phyloP scores from a whole-genome alignment of 306 rosid genomes.

The Quercus agrifolia region DNA sequence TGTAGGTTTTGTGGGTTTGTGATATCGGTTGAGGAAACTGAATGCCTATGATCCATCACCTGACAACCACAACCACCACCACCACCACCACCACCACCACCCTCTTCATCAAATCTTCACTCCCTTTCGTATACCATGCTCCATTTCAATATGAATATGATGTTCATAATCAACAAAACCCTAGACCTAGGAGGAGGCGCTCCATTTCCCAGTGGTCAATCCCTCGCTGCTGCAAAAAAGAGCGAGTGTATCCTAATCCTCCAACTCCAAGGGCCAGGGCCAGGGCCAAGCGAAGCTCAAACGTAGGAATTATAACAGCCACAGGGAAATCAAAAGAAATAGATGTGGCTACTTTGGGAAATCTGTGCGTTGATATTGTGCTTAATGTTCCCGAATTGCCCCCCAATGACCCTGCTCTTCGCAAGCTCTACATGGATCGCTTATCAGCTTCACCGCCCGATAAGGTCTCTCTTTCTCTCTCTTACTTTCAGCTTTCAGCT shows the following conservation, averaged over 20 bases:
- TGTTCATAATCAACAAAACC: no score
- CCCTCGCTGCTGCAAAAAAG: not conserved
- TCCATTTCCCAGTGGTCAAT: not conserved
- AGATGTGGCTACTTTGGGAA: conserved; percentile 82
- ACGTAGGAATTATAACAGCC: not conserved
- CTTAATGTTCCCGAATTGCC: conserved; percentile 81
- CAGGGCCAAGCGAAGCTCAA: conserved; percentile 13
- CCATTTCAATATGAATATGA: no score
- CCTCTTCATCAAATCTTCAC: no score
- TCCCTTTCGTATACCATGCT: no score
- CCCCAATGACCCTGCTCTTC: conserved; percentile 48
- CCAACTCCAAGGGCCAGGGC: conserved; percentile 3
- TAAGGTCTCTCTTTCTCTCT: conserved; percentile 37
- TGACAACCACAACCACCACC: no score
- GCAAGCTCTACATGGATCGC: conserved; percentile 70
- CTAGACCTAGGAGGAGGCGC: not conserved
- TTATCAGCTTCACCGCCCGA: conserved; percentile 77
- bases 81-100: no score
- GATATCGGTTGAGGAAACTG: no score
- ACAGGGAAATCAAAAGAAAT: conserved; percentile 46
- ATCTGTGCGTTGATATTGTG: conserved; percentile 89
- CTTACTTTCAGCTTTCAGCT: not conserved
- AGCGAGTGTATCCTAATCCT: no score
- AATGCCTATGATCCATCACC: no score
- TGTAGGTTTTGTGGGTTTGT: no score